Percentiles rank a stretch among this genome's conserved stretches.
Evolutionary conservation across 148 eudicot species (phyloP).

Genomic region (Chenopodium suecicum): DNA sequence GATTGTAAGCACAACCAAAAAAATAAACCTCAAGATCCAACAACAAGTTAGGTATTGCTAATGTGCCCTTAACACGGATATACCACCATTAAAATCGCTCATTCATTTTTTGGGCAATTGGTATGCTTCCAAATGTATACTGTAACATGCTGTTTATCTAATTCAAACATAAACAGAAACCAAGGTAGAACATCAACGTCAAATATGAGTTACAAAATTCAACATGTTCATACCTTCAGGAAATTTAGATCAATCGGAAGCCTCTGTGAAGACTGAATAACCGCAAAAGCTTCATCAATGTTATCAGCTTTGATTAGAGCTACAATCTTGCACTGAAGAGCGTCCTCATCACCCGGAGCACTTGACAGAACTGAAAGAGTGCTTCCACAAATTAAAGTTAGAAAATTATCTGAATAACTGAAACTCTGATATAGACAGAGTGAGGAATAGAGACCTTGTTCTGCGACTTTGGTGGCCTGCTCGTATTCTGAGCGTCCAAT

Average conservation of each 20-base stretch:
- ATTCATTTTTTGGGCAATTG: not conserved
- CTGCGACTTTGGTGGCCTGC: conserved; percentile 55
- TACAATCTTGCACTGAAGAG: conserved; percentile 74
- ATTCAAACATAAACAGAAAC: not conserved
- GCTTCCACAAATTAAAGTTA: conserved; percentile 3
- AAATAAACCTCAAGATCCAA: no score
- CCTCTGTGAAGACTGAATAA: conserved; percentile 48
- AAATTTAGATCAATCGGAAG: conserved; percentile 58
- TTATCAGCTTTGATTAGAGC: conserved; percentile 64
- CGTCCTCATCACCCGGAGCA: conserved; percentile 86
- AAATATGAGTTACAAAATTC: not conserved
- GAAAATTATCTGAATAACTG: not conserved
- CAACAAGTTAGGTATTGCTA: not conserved
- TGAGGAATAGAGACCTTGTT: conserved; percentile 47
- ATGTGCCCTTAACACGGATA: not conserved
- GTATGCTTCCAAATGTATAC: not conserved
- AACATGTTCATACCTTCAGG: conserved; percentile 47
- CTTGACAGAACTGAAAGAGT: conserved; percentile 50
- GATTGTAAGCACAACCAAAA: not conserved
- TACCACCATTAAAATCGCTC: not conserved
- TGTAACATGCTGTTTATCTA: not conserved
- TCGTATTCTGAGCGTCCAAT: conserved; percentile 43
- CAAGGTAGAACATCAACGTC: not conserved
- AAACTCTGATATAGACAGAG: not conserved
- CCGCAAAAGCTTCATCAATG: conserved; percentile 58